These are phyloP conservation scores for Zygoascus flipseniorum DNA, from an alignment of 805 yeast species.

Conservation along the genomic window DNA sequence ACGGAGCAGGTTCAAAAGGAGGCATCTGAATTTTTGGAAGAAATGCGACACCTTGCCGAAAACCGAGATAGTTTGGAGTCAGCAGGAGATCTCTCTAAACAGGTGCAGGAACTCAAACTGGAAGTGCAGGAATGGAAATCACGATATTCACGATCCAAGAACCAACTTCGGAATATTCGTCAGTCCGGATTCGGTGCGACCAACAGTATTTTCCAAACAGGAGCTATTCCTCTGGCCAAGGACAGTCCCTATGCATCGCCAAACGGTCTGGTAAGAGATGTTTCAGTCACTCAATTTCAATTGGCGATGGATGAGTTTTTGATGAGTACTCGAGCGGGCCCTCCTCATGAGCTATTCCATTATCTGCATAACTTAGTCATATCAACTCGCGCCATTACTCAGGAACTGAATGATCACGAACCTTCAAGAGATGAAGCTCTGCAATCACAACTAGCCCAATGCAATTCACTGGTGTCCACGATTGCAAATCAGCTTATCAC, in stretches of 20 bases:
- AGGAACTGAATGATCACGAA: slow-evolving; percentile 16
- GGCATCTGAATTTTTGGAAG: slow-evolving; percentile 28
- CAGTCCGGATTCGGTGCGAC: slow-evolving; percentile 18
- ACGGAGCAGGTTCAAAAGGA: slow-evolving; percentile 32
- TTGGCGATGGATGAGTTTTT: slow-evolving; percentile 28
- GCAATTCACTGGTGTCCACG: slow-evolving; percentile 42
- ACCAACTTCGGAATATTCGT: slow-evolving; percentile 22
- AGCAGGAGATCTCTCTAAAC: slow-evolving; percentile 16
- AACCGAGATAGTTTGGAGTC: slow-evolving; percentile 14
- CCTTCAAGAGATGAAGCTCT: slow-evolving; percentile 8
- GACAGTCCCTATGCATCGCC: slow-evolving; percentile 15
- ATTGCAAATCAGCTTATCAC: slow-evolving; percentile 70
- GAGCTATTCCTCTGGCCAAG: slow-evolving; percentile 7
- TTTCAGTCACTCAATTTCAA: slow-evolving; percentile 24
- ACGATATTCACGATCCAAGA: slow-evolving; percentile 23
- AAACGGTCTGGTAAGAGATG: slow-evolving; percentile 23
- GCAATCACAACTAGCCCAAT: slow-evolving; percentile 19
- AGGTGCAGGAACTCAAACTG: slow-evolving; percentile 23
- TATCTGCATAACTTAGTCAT: slow-evolving; percentile 28
- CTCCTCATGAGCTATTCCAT: slow-evolving; percentile 22
- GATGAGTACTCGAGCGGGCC: slow-evolving; percentile 20
- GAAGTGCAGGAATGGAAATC: slow-evolving; percentile 31
- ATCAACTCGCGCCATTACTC: slow-evolving; percentile 25
- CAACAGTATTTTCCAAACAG: slow-evolving; percentile 6
- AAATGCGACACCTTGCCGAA: slow-evolving; percentile 31